Conservation (phyloP, 495 filamentous ascomycete species). For the Tuber melanosporum region DNA sequence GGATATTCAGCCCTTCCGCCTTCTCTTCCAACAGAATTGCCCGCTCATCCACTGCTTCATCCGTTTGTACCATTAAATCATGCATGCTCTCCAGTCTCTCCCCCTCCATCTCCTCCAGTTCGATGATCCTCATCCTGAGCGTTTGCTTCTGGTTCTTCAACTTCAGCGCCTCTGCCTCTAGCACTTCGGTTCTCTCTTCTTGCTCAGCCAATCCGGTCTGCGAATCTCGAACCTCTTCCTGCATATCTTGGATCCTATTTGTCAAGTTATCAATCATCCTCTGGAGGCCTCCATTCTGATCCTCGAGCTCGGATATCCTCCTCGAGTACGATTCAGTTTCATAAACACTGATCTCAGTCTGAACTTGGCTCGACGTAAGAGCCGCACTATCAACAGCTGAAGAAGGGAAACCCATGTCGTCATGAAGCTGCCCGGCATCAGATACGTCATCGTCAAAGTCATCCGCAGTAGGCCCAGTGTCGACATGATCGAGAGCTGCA, state of each 20-base stretch:
- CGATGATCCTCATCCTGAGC: slow-evolving; percentile 18
- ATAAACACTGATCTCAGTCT: background rate
- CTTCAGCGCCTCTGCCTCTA: slow-evolving; percentile 23
- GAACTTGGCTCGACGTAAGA: slow-evolving; percentile 7
- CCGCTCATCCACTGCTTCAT: slow-evolving; percentile 27
- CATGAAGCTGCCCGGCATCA: slow-evolving; percentile 18
- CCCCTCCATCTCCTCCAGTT: slow-evolving; percentile 38
- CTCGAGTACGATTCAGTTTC: slow-evolving; percentile 7
- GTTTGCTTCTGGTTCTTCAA: slow-evolving; percentile 18
- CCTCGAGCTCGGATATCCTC: slow-evolving; percentile 24
- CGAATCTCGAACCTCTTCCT: slow-evolving; percentile 23
- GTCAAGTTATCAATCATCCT: slow-evolving; percentile 16
- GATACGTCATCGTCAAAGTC: slow-evolving; percentile 18
- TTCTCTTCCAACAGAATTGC: slow-evolving; percentile 21
- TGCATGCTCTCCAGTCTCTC: slow-evolving; percentile 30
- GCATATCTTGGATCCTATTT: slow-evolving; percentile 25
- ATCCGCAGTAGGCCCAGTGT: slow-evolving; percentile 14
- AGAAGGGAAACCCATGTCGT: slow-evolving; percentile 9
- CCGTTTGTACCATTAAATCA: slow-evolving; percentile 31
- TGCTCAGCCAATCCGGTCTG: slow-evolving; percentile 11
- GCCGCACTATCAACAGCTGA: slow-evolving; percentile 5
- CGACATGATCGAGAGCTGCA: slow-evolving; percentile 14
- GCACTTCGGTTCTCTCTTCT: slow-evolving; percentile 15
- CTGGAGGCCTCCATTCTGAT: slow-evolving; percentile 28
- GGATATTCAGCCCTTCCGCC: slow-evolving; percentile 19